Evolutionary conservation across 2,329 filamentous ascomycete species (phyloP).

Genomic region (Ascomycota sp.): DNA sequence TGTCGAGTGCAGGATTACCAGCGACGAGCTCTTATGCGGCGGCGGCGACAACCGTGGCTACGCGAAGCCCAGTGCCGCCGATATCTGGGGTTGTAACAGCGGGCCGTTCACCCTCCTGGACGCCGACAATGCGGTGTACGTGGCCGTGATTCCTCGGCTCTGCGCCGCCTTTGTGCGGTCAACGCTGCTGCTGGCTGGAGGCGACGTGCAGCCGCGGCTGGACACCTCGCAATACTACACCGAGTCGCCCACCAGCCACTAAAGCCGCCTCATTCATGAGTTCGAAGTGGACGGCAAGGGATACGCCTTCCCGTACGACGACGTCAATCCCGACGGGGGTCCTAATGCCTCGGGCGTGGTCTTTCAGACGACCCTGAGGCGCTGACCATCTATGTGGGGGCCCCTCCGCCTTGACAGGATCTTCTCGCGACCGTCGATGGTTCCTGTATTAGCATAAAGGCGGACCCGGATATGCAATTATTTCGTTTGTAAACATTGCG

Average conservation of each 20-base stretch:
- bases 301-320: conserved; percentile 49
- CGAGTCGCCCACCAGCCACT: conserved; percentile 28
- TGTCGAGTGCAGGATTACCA: conserved; percentile 17
- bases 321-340: conserved; percentile 36
- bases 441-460: no score
- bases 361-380: conserved; percentile 6
- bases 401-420: conserved; percentile 1
- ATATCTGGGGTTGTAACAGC: conserved; percentile 30
- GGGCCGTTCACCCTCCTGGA: conserved; percentile 21
- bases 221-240: conserved; percentile 21
- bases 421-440: no score
- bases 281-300: conserved; percentile 37
- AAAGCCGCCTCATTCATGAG: conserved; percentile 37
- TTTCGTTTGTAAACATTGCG: no score
- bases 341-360: conserved; percentile 23
- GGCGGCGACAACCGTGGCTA: conserved; percentile 21
- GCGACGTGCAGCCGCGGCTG: conserved; percentile 22
- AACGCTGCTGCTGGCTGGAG: conserved; percentile 23
- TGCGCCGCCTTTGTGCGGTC: conserved; percentile 30
- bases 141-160: conserved; percentile 23
- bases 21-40: conserved; percentile 16
- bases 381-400: conserved; percentile 12
- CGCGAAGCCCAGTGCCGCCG: conserved; percentile 18
- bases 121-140: conserved; percentile 18
- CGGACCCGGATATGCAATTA: no score